These are phyloP conservation scores for Isoetes taiwanensis DNA, from an alignment of 75 land plant species.

Conservation along the genomic window DNA sequence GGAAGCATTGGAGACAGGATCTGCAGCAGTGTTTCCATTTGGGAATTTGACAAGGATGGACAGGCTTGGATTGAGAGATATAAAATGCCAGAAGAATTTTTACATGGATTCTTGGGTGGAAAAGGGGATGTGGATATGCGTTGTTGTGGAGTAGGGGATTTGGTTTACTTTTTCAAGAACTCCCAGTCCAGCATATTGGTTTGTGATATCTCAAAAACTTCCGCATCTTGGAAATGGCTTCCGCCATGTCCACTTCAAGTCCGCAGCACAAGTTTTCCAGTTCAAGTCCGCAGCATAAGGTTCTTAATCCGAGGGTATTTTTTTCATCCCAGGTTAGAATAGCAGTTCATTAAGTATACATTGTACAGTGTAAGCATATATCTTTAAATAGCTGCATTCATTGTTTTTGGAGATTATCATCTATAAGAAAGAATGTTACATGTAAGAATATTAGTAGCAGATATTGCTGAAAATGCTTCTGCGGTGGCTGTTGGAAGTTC, in stretches of 20 bases:
- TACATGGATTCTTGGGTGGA: conserved; percentile 19
- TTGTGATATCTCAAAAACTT: conserved; percentile 26
- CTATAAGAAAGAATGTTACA: too few relatives aligned
- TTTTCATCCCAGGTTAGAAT: too few relatives aligned
- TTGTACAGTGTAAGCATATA: too few relatives aligned
- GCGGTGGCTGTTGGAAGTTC: too few relatives aligned
- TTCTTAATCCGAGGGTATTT: too few relatives aligned
- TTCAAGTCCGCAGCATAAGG: too few relatives aligned
- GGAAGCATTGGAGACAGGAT: conserved; percentile 31
- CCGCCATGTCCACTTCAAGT: conserved; percentile 36
- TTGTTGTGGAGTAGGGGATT: conserved; percentile 43
- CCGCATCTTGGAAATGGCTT: conserved; percentile 49
- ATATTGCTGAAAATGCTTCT: too few relatives aligned
- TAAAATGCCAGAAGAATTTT: conserved; percentile 31
- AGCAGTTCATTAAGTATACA: too few relatives aligned
- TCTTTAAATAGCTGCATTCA: too few relatives aligned
- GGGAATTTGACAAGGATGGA: conserved; percentile 37
- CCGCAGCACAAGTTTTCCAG: too few relatives aligned
- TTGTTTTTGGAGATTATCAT: too few relatives aligned
- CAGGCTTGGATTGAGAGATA: conserved; percentile 36
- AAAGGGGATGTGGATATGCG: conserved; percentile 24
- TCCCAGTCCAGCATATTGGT: conserved; percentile 44
- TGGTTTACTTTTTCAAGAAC: conserved; percentile 42
- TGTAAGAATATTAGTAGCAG: too few relatives aligned
- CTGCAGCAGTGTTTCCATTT: conserved; percentile 26